Evolutionary conservation across 2,329 filamentous ascomycete species (phyloP).

Genomic region (Paecilomyces dactylethromorphus): DNA sequence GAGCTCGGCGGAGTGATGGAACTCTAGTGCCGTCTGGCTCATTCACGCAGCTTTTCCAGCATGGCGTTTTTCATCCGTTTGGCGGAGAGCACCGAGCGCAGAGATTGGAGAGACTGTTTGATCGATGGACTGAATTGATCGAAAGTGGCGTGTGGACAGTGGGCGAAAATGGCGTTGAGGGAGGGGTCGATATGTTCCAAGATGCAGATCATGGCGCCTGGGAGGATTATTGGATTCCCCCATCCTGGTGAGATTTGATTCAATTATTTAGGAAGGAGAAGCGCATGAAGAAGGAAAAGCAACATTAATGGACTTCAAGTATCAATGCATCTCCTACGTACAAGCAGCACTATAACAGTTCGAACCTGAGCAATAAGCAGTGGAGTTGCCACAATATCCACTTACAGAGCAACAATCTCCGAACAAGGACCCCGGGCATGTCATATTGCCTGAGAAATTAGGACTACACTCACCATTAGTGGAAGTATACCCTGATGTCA

Average conservation of each 20-base stretch:
- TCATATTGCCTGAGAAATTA: neutral
- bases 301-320: neutral
- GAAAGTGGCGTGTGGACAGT: constrained; percentile 14
- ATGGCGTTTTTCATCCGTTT: constrained; percentile 5
- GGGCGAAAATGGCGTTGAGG: constrained; percentile 11
- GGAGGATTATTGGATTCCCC: constrained; percentile 9
- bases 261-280: neutral
- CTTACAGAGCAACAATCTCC: neutral
- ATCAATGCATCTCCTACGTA: neutral
- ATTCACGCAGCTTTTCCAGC: constrained; percentile 2
- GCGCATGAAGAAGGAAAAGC: neutral
- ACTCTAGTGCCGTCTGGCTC: constrained; percentile 4
- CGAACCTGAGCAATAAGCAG: neutral
- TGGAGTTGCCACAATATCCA: neutral
- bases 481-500: neutral
- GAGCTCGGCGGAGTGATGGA: neutral
- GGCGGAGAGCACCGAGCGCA: constrained; percentile 6
- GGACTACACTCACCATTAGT: constrained; percentile 1
- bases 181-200: constrained; percentile 11
- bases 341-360: neutral
- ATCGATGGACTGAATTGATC: constrained; percentile 9
- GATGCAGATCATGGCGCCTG: constrained; percentile 8
- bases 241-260: neutral
- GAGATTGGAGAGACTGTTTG: constrained; percentile 12
- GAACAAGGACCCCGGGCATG: neutral